Percentiles rank a stretch among this genome's conserved stretches.
phyloP scores from a whole-genome alignment of 2,329 filamentous ascomycete genomes.

The Parascedosporium putredinis region DNA sequence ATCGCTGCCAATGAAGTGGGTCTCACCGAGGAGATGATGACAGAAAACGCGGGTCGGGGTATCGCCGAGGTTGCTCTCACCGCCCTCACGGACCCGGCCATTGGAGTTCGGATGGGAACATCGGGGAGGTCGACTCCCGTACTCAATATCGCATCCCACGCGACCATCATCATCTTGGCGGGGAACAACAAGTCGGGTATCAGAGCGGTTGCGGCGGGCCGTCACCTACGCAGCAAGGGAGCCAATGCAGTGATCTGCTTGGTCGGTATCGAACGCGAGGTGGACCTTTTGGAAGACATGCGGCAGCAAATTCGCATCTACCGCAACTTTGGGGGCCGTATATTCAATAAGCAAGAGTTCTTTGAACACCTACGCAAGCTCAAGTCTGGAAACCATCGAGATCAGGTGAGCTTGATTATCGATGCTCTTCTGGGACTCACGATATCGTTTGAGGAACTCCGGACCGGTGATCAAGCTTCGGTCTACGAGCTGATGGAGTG shows the following conservation, averaged over 20 bases:
- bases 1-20: conserved; percentile 81
- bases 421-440: conserved; percentile 84
- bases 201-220: conserved; percentile 71
- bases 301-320: conserved; percentile 76
- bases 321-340: conserved; percentile 68
- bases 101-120: conserved; percentile 41
- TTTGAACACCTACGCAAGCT: conserved; percentile 48
- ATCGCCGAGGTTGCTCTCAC: conserved; percentile 75
- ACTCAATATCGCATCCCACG: conserved; percentile 18
- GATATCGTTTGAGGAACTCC: conserved; percentile 78
- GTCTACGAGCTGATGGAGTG: conserved; percentile 88
- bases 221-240: conserved; percentile 77
- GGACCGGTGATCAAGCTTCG: conserved; percentile 69
- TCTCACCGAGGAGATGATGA: conserved; percentile 79
- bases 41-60: conserved; percentile 80
- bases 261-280: conserved; percentile 73
- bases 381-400: conserved; percentile 33
- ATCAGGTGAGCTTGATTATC: conserved; percentile 68
- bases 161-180: conserved; percentile 63
- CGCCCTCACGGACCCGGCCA: conserved; percentile 53
- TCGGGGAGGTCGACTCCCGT: conserved; percentile 21
- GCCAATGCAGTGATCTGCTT: conserved; percentile 74
- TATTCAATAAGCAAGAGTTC: conserved; percentile 51
- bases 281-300: conserved; percentile 69
- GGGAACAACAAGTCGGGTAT: conserved; percentile 91